Evolutionary conservation across 2,329 filamentous ascomycete species (phyloP).

Genomic region (Phaeosphaeriaceae sp.): DNA sequence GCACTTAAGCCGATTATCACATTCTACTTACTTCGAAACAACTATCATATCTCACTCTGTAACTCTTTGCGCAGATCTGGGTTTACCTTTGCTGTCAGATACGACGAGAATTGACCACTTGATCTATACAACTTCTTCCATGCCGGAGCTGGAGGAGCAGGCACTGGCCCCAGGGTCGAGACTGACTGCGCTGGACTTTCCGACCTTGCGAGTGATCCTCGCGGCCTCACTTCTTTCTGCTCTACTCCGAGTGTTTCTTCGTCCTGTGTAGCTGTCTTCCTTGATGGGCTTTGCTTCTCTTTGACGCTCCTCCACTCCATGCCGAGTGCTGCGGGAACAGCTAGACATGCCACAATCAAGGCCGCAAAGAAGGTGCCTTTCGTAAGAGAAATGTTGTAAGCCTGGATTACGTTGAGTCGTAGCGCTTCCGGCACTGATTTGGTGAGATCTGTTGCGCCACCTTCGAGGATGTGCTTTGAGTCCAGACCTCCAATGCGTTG

Average conservation of each 20-base stretch:
- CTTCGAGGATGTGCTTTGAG: slow-evolving; percentile 47
- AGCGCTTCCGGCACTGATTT: slow-evolving; percentile 28
- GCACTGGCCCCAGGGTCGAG: neutral
- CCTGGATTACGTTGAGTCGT: slow-evolving; percentile 23
- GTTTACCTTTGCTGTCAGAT: slow-evolving; percentile 32
- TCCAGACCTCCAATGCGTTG: slow-evolving; percentile 47
- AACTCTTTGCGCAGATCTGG: slow-evolving; percentile 30
- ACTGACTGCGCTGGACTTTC: neutral
- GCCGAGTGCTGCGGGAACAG: slow-evolving; percentile 59
- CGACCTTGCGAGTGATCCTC: slow-evolving; percentile 7
- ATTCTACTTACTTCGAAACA: neutral
- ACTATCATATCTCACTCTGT: neutral
- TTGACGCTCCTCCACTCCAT: slow-evolving; percentile 74
- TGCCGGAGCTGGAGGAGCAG: slow-evolving; percentile 14
- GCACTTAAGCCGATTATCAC: neutral
- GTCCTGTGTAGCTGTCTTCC: slow-evolving; percentile 4
- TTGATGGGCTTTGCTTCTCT: slow-evolving; percentile 38
- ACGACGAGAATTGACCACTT: slow-evolving; percentile 33
- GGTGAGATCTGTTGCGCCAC: slow-evolving; percentile 65
- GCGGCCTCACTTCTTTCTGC: neutral
- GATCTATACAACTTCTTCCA: slow-evolving; percentile 27
- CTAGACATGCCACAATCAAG: slow-evolving; percentile 62
- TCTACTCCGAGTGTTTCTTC: slow-evolving; percentile 16
- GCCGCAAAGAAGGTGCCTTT: slow-evolving; percentile 63
- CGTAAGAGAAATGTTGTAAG: slow-evolving; percentile 40